Evolutionary conservation across 1,284 basidiomycete genomes (phyloP).

Genomic region (Trametes polyzona): DNA sequence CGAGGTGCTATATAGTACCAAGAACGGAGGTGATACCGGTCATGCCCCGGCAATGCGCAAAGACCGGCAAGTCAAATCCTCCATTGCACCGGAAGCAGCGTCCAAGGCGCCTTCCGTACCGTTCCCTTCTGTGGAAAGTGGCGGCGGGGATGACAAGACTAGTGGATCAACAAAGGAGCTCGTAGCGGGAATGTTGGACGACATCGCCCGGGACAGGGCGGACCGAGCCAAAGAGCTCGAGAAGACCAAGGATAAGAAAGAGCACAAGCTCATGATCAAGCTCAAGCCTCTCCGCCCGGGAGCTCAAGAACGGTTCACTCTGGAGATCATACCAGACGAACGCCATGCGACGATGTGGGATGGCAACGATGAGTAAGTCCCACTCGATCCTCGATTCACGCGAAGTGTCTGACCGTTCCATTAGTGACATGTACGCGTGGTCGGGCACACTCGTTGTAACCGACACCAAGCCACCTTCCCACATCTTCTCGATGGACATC

Average conservation of each 20-base stretch:
- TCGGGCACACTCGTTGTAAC: not conserved
- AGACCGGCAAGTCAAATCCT: too few relatives aligned
- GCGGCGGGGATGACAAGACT: too few relatives aligned
- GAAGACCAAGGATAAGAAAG: not conserved
- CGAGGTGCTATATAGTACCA: too few relatives aligned
- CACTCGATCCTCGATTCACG: too few relatives aligned
- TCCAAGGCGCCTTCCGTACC: too few relatives aligned
- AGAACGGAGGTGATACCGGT: too few relatives aligned
- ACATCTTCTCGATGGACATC: not conserved
- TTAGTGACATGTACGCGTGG: not conserved
- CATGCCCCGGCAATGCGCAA: too few relatives aligned
- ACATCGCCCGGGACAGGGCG: not conserved
- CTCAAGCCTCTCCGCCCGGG: not conserved
- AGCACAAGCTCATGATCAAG: not conserved
- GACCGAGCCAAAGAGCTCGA: not conserved
- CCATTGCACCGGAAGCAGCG: too few relatives aligned
- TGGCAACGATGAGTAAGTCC: not conserved
- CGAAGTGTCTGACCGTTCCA: not conserved
- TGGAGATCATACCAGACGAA: not conserved
- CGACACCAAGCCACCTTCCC: not conserved
- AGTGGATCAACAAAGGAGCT: too few relatives aligned
- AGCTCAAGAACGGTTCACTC: not conserved
- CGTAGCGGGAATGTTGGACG: too few relatives aligned
- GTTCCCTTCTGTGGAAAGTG: too few relatives aligned
- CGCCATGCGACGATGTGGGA: constrained; percentile 5